Evolutionary conservation across 768 basidiomycete species (phyloP), one percentile per base, ranked within the genome.

Genomic region (Crepidotus variabilis): DNA sequence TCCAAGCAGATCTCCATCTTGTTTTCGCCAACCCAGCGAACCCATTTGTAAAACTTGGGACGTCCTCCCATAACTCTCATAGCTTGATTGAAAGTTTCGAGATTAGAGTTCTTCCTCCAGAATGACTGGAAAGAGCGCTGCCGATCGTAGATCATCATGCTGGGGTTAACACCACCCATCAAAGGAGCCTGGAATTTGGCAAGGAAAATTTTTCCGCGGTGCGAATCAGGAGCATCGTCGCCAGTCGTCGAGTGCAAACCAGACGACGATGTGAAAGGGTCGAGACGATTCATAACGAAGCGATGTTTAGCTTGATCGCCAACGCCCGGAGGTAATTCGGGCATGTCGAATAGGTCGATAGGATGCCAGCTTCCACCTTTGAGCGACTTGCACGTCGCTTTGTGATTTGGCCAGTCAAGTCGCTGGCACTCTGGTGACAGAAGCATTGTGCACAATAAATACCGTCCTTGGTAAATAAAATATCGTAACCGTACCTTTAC

Each of bases 361-460:
- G 63, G 69, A 32, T 58, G 58, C 77, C 76, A 80, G 1, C 66
- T 68, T 1, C 72, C 76, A 21, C 71, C 72, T 55, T 71, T 68
- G 46, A 79, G 65, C 2, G 75, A 67, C 13, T 63, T 67, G 59
- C 77, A 79, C 0, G 62, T 50, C 0, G 48, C 47, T 60, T 74
- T 75, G 62, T 78, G 77, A 6, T 63, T 57, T 24, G 64, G 63
- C 77, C 77, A 80, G 58, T 78, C 73, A n/a, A 55, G 59, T 14
- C 54, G 65, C 57, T 77, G 78, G 52, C 78, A 78, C 39, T 71
- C 77, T 76, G 39, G 6, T 54, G 23, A 48, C 8, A 8, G 28
- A 28, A 28, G 3, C 49, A 32, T 47, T 13, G 46, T 16, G 9
- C 24, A 34, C 16, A n/a, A 11, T 2, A 14, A 36, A 4, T 22